Conservation (phyloP, 352 stramenopile species). For the Pythium volutum region DNA sequence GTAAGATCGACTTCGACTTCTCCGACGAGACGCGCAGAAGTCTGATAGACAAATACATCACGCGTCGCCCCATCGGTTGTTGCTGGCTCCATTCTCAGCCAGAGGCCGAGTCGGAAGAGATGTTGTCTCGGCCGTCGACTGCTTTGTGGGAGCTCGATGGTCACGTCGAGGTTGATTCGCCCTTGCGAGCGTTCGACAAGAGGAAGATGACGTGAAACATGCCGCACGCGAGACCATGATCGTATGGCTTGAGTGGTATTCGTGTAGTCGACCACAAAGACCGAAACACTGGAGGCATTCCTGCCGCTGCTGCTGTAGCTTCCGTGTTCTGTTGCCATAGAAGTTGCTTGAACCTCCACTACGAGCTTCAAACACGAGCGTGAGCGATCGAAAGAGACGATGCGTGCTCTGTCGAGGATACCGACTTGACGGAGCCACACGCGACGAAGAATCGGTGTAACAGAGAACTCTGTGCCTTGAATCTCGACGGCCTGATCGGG, state of each 20-base stretch:
- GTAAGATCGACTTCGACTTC: slow-evolving; percentile 7
- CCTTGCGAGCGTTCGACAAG: not conserved
- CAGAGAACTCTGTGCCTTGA: not conserved
- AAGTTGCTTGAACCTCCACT: not conserved
- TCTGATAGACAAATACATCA: not conserved
- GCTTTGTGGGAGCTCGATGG: slow-evolving; percentile 1
- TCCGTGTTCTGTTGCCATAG: not conserved
- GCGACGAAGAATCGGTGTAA: not conserved
- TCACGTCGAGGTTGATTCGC: not conserved
- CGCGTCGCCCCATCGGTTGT: not conserved
- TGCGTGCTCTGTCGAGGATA: not conserved
- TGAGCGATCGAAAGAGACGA: slow-evolving; percentile 1
- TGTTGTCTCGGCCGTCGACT: not conserved
- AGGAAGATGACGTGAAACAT: not conserved
- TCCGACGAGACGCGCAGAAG: not conserved
- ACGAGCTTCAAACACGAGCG: not conserved
- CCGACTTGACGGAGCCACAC: not conserved
- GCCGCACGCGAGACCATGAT: slow-evolving; percentile 7
- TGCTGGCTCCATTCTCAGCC: not conserved
- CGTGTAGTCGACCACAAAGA: not conserved
- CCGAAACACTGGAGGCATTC: not conserved
- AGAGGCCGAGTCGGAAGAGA: not conserved
- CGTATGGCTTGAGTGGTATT: not conserved
- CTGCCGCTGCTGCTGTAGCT: too few relatives aligned
- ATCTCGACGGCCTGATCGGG: not conserved